These are phyloP conservation scores for Boletales sp. DNA, from an alignment of 768 basidiomycete genomes.

Conservation along the genomic window DNA sequence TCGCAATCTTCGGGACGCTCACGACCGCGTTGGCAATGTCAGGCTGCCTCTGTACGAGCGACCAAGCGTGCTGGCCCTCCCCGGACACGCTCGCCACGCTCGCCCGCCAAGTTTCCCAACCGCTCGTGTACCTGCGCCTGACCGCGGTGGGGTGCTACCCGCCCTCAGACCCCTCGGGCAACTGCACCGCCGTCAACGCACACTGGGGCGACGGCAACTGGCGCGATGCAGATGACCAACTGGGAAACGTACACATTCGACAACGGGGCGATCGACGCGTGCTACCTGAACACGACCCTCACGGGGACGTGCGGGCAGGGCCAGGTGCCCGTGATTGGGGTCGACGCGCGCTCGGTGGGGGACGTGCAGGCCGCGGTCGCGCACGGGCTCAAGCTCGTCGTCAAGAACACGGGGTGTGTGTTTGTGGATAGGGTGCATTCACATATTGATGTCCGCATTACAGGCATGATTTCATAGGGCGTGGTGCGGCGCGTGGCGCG, in stretches of 20 bases:
- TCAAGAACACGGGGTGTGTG: slow-evolving; percentile 21
- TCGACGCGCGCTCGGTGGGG: slow-evolving; percentile 12
- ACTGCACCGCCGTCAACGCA: slow-evolving; percentile 33
- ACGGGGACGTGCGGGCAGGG: slow-evolving; percentile 15
- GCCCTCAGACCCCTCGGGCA: slow-evolving; percentile 29
- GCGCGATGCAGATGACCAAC: slow-evolving; percentile 35
- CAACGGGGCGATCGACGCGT: slow-evolving; percentile 46
- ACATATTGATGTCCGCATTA: too few species aligned
- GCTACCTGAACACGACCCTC: slow-evolving; percentile 30
- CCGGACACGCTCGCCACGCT: slow-evolving; percentile 31
- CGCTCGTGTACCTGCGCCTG: slow-evolving; percentile 40
- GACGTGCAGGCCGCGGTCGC: slow-evolving; percentile 19
- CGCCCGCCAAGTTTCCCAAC: slow-evolving; percentile 38
- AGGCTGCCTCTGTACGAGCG: slow-evolving; percentile 36
- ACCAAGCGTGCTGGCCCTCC: slow-evolving; percentile 42
- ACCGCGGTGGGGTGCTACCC: slow-evolving; percentile 43
- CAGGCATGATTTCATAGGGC: slow-evolving; percentile 40
- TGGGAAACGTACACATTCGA: slow-evolving; percentile 32
- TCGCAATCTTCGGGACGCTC: too few species aligned
- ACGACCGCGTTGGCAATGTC: too few species aligned
- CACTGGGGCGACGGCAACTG: slow-evolving; percentile 34
- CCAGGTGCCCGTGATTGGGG: slow-evolving; percentile 16
- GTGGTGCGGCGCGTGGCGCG: slow-evolving; percentile 35
- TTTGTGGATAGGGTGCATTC: neutral
- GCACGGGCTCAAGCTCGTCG: slow-evolving; percentile 11